Base-by-base conservation (phyloP, 2,329 filamentous ascomycete genomes). In the Colletotrichum falcatum region DNA sequence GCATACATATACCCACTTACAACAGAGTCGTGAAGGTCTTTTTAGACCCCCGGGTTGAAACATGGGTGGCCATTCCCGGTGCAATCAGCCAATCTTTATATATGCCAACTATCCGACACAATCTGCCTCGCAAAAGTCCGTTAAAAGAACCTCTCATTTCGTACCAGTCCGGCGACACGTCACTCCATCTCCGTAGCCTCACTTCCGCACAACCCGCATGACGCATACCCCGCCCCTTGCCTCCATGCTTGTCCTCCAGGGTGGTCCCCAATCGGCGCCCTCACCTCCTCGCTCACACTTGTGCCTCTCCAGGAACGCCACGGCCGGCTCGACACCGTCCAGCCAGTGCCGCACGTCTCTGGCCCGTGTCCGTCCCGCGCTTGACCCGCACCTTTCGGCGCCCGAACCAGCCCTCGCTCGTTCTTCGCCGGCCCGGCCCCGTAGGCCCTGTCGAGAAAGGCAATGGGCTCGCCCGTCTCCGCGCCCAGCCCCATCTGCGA, bases 401-500 rank as follows among this genome's bases (percentile, higher is more conserved):
- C 7, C 23, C 6, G 16, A 62, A 53, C 33, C 60, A n/a, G 9
- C 26, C 53, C 33, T 30, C 30, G 74, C 33, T 83, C 76, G 11
- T 83, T 81, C 1, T 83, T 83, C 16, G 88, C 79, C 20, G 87
- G 80, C 0, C 87, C 88, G 5, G 81, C 80, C 0, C 87, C 87
- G 65, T 87, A 89, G 8, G 85, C 87, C 72, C 83, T 83, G 68
- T 90, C 88, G 14, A 90, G 75, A 30, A 89, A 73, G 3, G 61
- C 58, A 58, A 86, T 77, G 0, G 83, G 81, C 7, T 71, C 71
- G 12, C 61, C 68, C 2, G 62, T 63, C 12, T 63, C n/a, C 42
- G 44, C 39, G 12, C 39, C 63, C 5, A 80, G 69, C 0, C 73
- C 74, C 76, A 80, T 77, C 39, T 78, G 78, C 1, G 51, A 77